Conservation (phyloP, 176 grass and related monocot species). For the Oryza coarctata region DNA sequence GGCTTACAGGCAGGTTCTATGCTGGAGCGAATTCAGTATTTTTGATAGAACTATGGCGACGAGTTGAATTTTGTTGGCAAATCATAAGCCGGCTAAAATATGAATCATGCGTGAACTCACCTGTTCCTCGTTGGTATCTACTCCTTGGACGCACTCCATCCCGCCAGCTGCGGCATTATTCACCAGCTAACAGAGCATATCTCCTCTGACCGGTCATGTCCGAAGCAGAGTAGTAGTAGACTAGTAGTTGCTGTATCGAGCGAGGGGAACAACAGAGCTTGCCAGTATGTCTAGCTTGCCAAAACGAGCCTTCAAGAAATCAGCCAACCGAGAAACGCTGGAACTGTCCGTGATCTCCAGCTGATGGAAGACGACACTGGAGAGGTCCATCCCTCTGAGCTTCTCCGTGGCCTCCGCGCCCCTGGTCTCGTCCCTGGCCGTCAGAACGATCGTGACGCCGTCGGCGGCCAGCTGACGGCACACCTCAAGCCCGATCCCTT, state of each 20-base stretch:
- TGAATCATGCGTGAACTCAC: not conserved
- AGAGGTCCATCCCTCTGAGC: not conserved
- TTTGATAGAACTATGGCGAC: not conserved
- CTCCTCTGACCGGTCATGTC: not conserved
- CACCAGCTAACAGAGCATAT: slow-evolving; percentile 12
- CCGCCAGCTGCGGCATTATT: slow-evolving; percentile 43
- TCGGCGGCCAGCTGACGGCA: slow-evolving; percentile 38
- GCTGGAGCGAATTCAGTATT: too few relatives aligned
- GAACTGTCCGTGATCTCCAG: slow-evolving; percentile 39
- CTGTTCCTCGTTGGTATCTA: not conserved
- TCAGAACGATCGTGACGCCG: slow-evolving; percentile 45
- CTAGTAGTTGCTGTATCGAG: too few relatives aligned
- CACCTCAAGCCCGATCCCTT: slow-evolving; percentile 53
- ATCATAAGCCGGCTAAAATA: not conserved
- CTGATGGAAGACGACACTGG: slow-evolving; percentile 42
- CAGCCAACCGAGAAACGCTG: slow-evolving; percentile 33
- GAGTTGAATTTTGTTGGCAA: not conserved
- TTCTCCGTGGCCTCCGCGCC: slow-evolving; percentile 31
- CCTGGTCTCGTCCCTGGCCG: slow-evolving; percentile 40
- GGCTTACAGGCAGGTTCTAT: not conserved
- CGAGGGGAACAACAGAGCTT: not conserved
- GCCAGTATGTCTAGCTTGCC: slow-evolving; percentile 25
- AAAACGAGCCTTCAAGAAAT: slow-evolving; percentile 37
- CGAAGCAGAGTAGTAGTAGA: too few relatives aligned
- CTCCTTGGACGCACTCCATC: not conserved